A percentile compares a stretch with the other conserved stretches of the same genome.
Evolutionary conservation across 2,329 filamentous ascomycete species (phyloP).

Genomic region (Thelonectria rubi): DNA sequence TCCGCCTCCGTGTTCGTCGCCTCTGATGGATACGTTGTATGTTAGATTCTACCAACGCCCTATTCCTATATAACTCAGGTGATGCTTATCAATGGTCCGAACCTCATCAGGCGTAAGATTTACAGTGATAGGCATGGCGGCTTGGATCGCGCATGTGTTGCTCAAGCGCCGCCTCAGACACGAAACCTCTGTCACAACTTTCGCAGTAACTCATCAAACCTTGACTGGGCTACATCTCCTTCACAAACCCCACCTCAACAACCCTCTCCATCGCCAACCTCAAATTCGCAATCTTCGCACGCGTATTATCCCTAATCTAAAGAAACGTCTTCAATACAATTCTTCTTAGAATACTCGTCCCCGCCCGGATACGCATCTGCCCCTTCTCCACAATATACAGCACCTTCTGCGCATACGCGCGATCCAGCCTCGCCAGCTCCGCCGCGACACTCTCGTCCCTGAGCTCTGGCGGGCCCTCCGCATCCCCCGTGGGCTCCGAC

Average conservation of each 20-base stretch:
- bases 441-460: slow-evolving; percentile 56
- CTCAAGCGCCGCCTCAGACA: too few relatives aligned
- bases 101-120: too few relatives aligned
- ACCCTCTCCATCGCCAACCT: slow-evolving; percentile 68
- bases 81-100: too few relatives aligned
- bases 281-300: slow-evolving; percentile 70
- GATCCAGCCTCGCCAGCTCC: slow-evolving; percentile 34
- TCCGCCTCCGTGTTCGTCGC: too few relatives aligned
- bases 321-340: slow-evolving; percentile 63
- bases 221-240: slow-evolving; percentile 7
- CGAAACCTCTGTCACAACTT: too few relatives aligned
- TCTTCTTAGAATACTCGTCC: slow-evolving; percentile 46
- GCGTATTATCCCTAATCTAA: slow-evolving; percentile 70
- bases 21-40: too few relatives aligned
- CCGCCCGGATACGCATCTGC: slow-evolving; percentile 58
- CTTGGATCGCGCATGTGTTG: too few relatives aligned
- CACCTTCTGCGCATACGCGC: slow-evolving; percentile 55
- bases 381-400: slow-evolving; percentile 68
- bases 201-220: not conserved
- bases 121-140: too few relatives aligned
- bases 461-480: slow-evolving; percentile 40
- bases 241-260: slow-evolving; percentile 10
- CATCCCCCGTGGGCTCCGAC: not conserved
- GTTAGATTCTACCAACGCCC: too few relatives aligned
- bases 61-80: too few relatives aligned